Evolutionary conservation across 345 rosid genomes (phyloP), one percentile per base, ranked within the genome.

Genomic region (Boechera retrofracta): DNA sequence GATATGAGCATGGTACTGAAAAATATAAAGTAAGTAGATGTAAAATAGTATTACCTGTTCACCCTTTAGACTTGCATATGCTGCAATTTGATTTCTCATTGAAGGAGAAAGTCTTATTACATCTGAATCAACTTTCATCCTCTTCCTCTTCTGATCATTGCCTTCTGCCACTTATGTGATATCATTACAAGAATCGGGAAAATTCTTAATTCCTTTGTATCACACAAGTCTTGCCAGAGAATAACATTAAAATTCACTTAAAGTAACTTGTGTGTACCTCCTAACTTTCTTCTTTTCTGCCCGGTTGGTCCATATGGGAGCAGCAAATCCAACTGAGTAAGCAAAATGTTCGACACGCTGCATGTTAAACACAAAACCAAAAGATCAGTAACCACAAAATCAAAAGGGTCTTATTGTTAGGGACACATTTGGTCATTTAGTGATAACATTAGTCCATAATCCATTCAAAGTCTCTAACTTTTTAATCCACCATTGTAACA

Each of bases 91-190:
- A 16, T 16, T 16, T 16, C 16, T 16, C 16, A 16, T 16, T 16
- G 16, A 16, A 16, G 16, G 16, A 16, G 16, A 16, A 16, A 16
- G 16, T 16, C 16, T 16, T 16, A 16, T 16, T 16, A 16, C 16
- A 16, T 16, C 16, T 16, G 0, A 16, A 16, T 92, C 94, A 66
- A 76, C 61, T 81, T 91, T 94, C 86, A 91, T 80, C 65, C 87
- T 80, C 79, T 90, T 91, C 79, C 86, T 83, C 83, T 84, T 91
- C 87, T 81, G 89, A 7, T 94, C 96, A 77, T 68, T 84, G 39
- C 92, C 89, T 77, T 87, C 94, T 91, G 88, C 85, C 82, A 75
- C 77, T 68, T 75, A 71, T 73, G 29, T 48, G 56, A 69, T 10
- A 71, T 80, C 62, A 80, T 53, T 58, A 36, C 44, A 58, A 54